phyloP scores from a whole-genome alignment of 2,329 filamentous ascomycete species.

The Colletotrichum nymphaeae region DNA sequence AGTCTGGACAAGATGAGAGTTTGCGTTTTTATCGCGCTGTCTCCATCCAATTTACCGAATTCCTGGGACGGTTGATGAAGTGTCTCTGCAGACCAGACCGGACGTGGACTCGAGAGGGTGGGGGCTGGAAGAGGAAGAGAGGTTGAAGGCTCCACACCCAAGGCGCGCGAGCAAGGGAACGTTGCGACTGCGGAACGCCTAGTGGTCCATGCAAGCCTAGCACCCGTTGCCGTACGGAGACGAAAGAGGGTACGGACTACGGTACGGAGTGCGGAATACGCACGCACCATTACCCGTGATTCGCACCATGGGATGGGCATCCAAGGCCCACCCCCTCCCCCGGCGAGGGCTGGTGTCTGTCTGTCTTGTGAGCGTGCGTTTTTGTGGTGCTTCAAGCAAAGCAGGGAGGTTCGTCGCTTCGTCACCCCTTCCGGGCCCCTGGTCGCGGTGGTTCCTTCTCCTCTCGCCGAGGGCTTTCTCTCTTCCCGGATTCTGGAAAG shows the following conservation, averaged over 20 bases:
- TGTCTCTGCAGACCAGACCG: constrained; percentile 24
- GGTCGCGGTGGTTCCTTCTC: not conserved
- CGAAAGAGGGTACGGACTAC: not conserved
- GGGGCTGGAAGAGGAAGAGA: not conserved
- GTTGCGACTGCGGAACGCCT: constrained; percentile 7
- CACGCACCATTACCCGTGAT: constrained; percentile 23
- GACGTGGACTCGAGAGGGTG: not conserved
- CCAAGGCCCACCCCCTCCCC: too few species aligned
- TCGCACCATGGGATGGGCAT: constrained; percentile 10
- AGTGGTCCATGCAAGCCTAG: constrained; percentile 5
- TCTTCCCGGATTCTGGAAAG: constrained; percentile 31
- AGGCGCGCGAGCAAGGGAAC: constrained; percentile 8
- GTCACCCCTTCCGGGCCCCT: constrained; percentile 20
- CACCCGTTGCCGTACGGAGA: not conserved
- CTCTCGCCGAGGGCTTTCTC: constrained; percentile 9
- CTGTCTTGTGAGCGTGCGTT: not conserved
- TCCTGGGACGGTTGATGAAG: constrained; percentile 31
- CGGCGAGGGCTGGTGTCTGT: too few species aligned
- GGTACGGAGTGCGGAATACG: constrained; percentile 5
- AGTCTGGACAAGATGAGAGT: constrained; percentile 10
- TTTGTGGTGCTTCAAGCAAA: constrained; percentile 5
- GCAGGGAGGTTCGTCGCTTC: constrained; percentile 24
- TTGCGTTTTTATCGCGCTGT: not conserved
- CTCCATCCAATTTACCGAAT: constrained; percentile 32
- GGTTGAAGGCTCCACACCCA: constrained; percentile 5